Base-by-base conservation (phyloP, 2,329 filamentous ascomycete genomes). In the Neonectria neomacrospora region DNA sequence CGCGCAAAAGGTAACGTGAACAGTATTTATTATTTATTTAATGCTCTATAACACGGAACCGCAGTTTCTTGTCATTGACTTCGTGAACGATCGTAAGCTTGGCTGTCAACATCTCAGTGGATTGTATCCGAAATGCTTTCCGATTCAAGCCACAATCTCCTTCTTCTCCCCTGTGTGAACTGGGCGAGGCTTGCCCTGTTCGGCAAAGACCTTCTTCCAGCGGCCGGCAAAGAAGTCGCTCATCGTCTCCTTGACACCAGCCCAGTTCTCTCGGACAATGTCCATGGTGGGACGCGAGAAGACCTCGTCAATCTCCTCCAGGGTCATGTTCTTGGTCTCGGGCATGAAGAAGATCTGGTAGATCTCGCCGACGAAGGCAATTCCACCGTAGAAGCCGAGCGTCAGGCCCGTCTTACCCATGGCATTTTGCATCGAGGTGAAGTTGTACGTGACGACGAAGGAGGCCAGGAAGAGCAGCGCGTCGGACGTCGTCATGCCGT, bases 281-380 rank as follows among this genome's bases (percentile, higher is more conserved):
- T 89, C 84, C 44, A 80, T 79, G 0, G 90, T 92, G 0, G 90
- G 89, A 64, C 85, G 82, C 53, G 85, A 82, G 74, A 92, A 91
- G 20, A 92, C 80, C 39, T 87, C 79, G 64, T 92, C 90, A 63
- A 92, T 91, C 77, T 92, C 90, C 77, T 92, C 90, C 0, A 92
- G 83, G 3, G 79, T 83, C 77, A 84, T 85, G 75, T 89, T 86
- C 81, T 91, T 91, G 3, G 90, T 92, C 80, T 92, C 89, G 0
- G 89, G 90, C 90, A 92, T 92, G 78, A 92, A 92, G 53, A 92
- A 74, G 50, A 92, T 81, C 78, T 92, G 90, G 76, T 92, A 92
- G 69, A 91, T 80, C 85, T 89, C 91, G 12, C 89, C 90, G 0
- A 92, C 10, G 0, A 90, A 83, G 0, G 90, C 90, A 57, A 92